These are phyloP conservation scores for Colletotrichum paranaense DNA, from an alignment of 2,329 filamentous ascomycete genomes.

Conservation along the genomic window DNA sequence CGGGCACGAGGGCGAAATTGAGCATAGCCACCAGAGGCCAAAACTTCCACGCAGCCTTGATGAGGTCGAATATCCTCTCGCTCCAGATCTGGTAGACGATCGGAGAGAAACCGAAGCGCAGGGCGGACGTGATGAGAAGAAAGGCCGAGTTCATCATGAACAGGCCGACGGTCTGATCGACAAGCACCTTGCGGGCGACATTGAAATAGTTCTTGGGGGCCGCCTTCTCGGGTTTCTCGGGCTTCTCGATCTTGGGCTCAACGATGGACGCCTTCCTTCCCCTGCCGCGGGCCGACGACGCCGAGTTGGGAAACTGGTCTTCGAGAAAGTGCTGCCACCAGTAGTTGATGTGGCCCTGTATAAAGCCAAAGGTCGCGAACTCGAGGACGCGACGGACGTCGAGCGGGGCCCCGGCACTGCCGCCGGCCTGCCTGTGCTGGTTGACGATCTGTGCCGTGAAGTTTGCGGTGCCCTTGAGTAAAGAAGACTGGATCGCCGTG, in stretches of 20 bases:
- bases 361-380: conserved; percentile 48
- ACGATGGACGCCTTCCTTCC: conserved; percentile 15
- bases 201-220: conserved; percentile 44
- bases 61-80: conserved; percentile 43
- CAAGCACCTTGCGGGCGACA: conserved; percentile 47
- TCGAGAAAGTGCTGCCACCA: conserved; percentile 49
- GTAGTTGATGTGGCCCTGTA: conserved; percentile 50
- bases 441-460: conserved; percentile 34
- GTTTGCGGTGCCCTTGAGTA: conserved; percentile 34
- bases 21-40: conserved; percentile 49
- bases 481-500: conserved; percentile 31
- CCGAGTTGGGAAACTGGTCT: conserved; percentile 46
- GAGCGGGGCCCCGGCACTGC: conserved; percentile 11
- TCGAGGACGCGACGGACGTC: conserved; percentile 49
- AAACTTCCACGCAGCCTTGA: conserved; percentile 50
- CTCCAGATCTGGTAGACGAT: conserved; percentile 42
- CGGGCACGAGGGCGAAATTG: conserved; percentile 51
- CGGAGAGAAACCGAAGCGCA: conserved; percentile 41
- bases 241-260: conserved; percentile 28
- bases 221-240: conserved; percentile 34
- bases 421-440: conserved; percentile 22
- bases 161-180: conserved; percentile 50
- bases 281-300: not conserved
- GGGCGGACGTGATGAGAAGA: conserved; percentile 49
- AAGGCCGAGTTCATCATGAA: conserved; percentile 48